Base-by-base conservation (phyloP, 148 eudicot genomes). In the Arctostaphylos glauca region DNA sequence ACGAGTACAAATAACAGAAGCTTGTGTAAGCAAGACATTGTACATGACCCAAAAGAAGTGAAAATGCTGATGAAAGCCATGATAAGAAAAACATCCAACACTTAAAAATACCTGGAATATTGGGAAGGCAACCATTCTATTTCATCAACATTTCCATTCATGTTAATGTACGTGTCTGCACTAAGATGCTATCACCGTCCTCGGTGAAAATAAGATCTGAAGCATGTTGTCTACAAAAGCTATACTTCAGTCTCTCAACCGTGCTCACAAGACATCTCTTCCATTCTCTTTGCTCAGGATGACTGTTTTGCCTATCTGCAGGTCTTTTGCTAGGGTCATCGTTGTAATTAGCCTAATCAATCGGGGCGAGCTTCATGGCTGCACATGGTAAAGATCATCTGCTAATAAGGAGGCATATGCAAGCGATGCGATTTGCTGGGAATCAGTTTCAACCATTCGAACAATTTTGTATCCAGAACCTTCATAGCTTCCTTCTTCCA, bases 231-330 rank as follows among this genome's bases (percentile, higher is more conserved):
- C 91, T 92, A 81, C 98, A 94, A 86, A 96, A 96, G 84, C 97
- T 94, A 85, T 90, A 95, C 84, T 96, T 96, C 49, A 96, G 89
- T 88, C 99, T 88, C 85, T 96, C 98, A 82, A 96, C 95, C 9
- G 88, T 89, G 82, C 87, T 87, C 56, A 90, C 89, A 83, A 96
- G 98, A 84, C 93, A 92, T 83, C 93, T 93, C 86, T 85, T 94
- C 99, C 99, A 96, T 89, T 94, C 99, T 85, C 97, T 93, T 83
- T 90, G 98, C 88, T 96, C 99, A 78, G 99, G 95, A 81, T 96
- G 86, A 68, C 97, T 97, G 80, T 87, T 92, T 84, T 92, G 97
- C 84, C 93, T 88, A 82, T 96, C 99, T 53, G 85, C 85, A 49
- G 86, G 86, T 82, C 91, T 89, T 88, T 88, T 89, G 62, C 88